Conservation (phyloP, 1,139 yeast species). For the Spathaspora sp. region DNA sequence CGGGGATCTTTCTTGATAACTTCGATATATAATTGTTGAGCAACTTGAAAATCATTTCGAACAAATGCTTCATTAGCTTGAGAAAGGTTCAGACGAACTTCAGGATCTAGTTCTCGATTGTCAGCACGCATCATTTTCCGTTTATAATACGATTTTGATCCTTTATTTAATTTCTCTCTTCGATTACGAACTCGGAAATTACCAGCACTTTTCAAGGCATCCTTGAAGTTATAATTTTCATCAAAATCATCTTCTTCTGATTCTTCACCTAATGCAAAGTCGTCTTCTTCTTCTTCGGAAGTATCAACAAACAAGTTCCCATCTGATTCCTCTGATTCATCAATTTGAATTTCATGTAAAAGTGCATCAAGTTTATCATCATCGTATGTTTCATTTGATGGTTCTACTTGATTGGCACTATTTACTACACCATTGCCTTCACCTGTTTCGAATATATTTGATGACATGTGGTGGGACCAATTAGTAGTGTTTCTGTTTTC, state of each 20-base stretch:
- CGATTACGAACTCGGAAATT: constrained; percentile 54
- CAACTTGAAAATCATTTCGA: constrained; percentile 59
- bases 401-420: constrained; percentile 3
- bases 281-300: constrained; percentile 12
- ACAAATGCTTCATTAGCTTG: constrained; percentile 83
- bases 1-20: constrained; percentile 76
- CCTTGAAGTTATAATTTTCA: constrained; percentile 51
- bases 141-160: constrained; percentile 31
- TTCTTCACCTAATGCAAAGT: constrained; percentile 7
- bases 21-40: constrained; percentile 65
- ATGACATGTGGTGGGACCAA: constrained; percentile 11
- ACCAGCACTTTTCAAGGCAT: constrained; percentile 63
- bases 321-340: constrained; percentile 12
- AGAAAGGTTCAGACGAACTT: constrained; percentile 62
- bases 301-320: constrained; percentile 7
- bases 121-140: constrained; percentile 37
- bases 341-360: constrained; percentile 14
- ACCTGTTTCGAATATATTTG: constrained; percentile 18
- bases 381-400: background rate
- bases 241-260: constrained; percentile 34
- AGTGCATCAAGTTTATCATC: constrained; percentile 16
- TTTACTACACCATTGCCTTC: constrained; percentile 11
- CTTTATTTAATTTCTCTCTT: constrained; percentile 28
- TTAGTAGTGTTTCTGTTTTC: background rate
- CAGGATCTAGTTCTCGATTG: constrained; percentile 62